phyloP scores from a whole-genome alignment of 805 yeast species.

The Candida adriatica region DNA sequence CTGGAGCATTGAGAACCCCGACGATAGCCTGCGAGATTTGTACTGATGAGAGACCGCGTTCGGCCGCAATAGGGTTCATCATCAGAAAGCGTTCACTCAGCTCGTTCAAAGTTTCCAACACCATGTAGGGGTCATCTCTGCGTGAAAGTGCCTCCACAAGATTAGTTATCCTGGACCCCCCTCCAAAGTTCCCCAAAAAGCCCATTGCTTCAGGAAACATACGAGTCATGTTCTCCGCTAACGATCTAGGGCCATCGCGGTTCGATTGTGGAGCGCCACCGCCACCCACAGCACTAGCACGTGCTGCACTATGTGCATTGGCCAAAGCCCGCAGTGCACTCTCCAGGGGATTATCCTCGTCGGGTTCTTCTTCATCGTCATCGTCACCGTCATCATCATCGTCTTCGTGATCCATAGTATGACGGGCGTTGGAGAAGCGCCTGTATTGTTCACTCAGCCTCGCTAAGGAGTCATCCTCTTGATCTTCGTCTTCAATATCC shows the following conservation, averaged over 20 bases:
- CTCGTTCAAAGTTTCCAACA: constrained; percentile 60
- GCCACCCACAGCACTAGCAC: not conserved
- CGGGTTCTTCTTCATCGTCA: constrained; percentile 1
- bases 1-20: constrained; percentile 49
- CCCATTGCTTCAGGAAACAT: constrained; percentile 34
- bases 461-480: constrained; percentile 26
- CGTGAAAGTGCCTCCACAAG: constrained; percentile 16
- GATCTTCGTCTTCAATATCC: constrained; percentile 14
- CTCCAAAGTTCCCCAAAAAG: constrained; percentile 23
- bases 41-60: constrained; percentile 55
- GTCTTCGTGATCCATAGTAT: constrained; percentile 5
- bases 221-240: constrained; percentile 26
- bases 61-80: constrained; percentile 61
- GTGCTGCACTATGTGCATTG: too few species aligned
- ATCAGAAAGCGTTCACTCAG: constrained; percentile 57
- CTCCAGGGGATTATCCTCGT: not conserved
- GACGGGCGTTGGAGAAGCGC: constrained; percentile 24
- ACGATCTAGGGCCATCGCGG: constrained; percentile 1
- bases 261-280: too few species aligned
- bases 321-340: not conserved
- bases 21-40: constrained; percentile 50
- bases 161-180: constrained; percentile 19
- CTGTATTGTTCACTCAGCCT: constrained; percentile 36
- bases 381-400: constrained; percentile 21
- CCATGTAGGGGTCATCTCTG: constrained; percentile 48